phyloP scores from a whole-genome alignment of 1,284 basidiomycete genomes.

The Macrocystidia cucumis region DNA sequence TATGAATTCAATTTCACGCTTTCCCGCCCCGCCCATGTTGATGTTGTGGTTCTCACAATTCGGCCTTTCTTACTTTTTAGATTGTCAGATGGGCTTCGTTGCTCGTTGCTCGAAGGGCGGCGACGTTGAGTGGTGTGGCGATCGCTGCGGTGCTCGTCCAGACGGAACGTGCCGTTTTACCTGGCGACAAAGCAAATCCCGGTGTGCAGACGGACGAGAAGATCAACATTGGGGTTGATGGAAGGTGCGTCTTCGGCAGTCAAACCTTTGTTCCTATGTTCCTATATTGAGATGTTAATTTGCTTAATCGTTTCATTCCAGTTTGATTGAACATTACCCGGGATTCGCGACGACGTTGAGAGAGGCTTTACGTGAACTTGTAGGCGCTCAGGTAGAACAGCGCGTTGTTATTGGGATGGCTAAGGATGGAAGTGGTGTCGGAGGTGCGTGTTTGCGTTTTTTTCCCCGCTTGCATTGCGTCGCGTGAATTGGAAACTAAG shows the following conservation, averaged over 20 bases:
- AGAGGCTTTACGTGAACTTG: slow-evolving; percentile 64
- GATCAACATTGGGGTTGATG: slow-evolving; percentile 83
- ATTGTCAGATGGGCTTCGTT: slow-evolving; percentile 77
- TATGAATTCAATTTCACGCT: no score
- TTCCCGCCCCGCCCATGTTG: no score
- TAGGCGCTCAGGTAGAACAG: slow-evolving; percentile 77
- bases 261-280: not conserved
- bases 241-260: slow-evolving; percentile 45
- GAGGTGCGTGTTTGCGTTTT: slow-evolving; percentile 52
- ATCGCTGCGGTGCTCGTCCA: slow-evolving; percentile 84
- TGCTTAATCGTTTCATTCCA: slow-evolving; percentile 21
- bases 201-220: slow-evolving; percentile 38
- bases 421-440: slow-evolving; percentile 96
- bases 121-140: slow-evolving; percentile 78
- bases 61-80: slow-evolving; percentile 15
- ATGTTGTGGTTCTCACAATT: not conserved
- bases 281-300: not conserved
- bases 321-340: slow-evolving; percentile 88
- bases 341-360: slow-evolving; percentile 74
- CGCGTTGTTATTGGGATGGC: slow-evolving; percentile 84
- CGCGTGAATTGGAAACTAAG: slow-evolving; percentile 2
- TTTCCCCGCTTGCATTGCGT: slow-evolving; percentile 6
- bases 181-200: slow-evolving; percentile 27
- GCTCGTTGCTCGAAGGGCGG: slow-evolving; percentile 79
- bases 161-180: slow-evolving; percentile 55